Evolutionary conservation across 2,329 filamentous ascomycete genomes (phyloP), one percentile per base, ranked within the genome.

Genomic region (Trichoderma brevicompactum): DNA sequence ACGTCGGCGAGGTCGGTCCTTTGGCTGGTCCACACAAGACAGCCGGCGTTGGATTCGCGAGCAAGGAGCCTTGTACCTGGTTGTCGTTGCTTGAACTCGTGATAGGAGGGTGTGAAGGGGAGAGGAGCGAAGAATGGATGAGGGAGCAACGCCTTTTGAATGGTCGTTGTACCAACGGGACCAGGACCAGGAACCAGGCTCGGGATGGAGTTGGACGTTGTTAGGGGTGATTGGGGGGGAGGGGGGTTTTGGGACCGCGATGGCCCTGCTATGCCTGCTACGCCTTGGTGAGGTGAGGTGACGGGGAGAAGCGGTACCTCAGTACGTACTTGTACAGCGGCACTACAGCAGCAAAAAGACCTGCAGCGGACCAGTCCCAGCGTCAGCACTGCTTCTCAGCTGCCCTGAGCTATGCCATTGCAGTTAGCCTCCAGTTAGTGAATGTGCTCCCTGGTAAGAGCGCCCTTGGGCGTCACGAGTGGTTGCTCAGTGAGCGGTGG

Each of bases 81-180:
- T 17, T 61, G 63, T 66, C 66, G 67, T 62, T 69, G 67, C 68
- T 66, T 58, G 12, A 34, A 61, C 61, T 56, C 55, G 56, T 69
- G 73, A 70, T 71, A 70, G 70, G 73, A 75, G 73, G 70, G 71
- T 72, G 70, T 70, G 70, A 70, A 70, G 66, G 67, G 72, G 70
- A 70, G 68, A 65, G 69, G 68, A 66, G 68, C 68, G 69, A 71
- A 69, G 71, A 72, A 71, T 69, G 71, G 70, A 71, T 70, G 75
- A 72, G 76, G 76, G 75, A 76, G 69, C 73, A 73, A 73, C 71
- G 76, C 73, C 73, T 79, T 79, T 79, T 79, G 72, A 79, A 79
- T 79, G 75, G 65, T 43, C 65, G 61, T 49, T 52, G 62, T 49
- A 58, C 61, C 62, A 60, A 53, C 55, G 49, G 48, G 64, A 15